Conservation (phyloP, 2,329 filamentous ascomycete genomes). For the Ophiosphaerella herpotricha region DNA sequence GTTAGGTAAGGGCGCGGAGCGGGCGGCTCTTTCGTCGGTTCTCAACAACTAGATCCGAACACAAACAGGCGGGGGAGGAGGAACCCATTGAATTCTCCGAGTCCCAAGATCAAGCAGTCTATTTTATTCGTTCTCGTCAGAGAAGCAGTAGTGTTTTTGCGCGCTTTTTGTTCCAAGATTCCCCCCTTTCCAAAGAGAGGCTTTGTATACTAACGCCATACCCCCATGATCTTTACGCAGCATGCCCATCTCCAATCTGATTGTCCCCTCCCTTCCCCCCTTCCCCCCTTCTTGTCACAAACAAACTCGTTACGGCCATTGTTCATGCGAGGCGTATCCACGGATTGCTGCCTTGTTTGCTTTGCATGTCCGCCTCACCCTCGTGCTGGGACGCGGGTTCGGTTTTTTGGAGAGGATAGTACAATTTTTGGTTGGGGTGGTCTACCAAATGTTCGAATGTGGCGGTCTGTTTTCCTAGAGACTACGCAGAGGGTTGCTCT, state of each 20-base stretch:
- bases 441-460: slow-evolving; percentile 66
- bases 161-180: slow-evolving; percentile 77
- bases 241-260: slow-evolving; percentile 66
- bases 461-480: slow-evolving; percentile 67
- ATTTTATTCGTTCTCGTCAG: slow-evolving; percentile 77
- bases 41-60: slow-evolving; percentile 82
- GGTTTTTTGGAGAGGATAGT: slow-evolving; percentile 67
- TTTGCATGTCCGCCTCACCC: too few species aligned
- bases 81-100: slow-evolving; percentile 76
- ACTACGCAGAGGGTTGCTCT: slow-evolving; percentile 61
- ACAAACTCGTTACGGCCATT: slow-evolving; percentile 67
- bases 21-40: slow-evolving; percentile 69
- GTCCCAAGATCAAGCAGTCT: slow-evolving; percentile 83
- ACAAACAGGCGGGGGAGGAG: slow-evolving; percentile 65
- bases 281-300: slow-evolving; percentile 48
- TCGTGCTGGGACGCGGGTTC: too few species aligned
- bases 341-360: too few species aligned
- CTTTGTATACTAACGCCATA: slow-evolving; percentile 79
- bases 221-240: slow-evolving; percentile 88
- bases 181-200: slow-evolving; percentile 68
- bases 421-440: slow-evolving; percentile 64
- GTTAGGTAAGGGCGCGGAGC: slow-evolving; percentile 52
- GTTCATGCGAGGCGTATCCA: slow-evolving; percentile 67
- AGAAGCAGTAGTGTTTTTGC: too few species aligned
- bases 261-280: too few species aligned